Evolutionary conservation across 2,329 filamentous ascomycete species (phyloP), one percentile per base, ranked within the genome.

Genomic region (Penicillium rolfsii): DNA sequence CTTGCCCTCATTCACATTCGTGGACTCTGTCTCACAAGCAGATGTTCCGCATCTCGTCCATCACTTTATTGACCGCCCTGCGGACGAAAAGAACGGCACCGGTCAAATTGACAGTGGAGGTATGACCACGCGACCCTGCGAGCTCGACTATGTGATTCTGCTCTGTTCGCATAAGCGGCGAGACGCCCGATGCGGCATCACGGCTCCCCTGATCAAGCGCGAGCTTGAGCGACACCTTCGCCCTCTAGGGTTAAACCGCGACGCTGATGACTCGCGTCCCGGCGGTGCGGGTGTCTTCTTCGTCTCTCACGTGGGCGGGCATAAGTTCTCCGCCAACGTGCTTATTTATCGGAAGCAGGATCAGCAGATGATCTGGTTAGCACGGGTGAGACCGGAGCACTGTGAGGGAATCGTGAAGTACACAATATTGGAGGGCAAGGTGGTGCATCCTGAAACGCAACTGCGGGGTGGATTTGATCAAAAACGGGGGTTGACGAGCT

Each of bases 321-420:
- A 97, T 81, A 96, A 96, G 81, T 97, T 94, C 80, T 89, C 89
- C 52, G 93, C 93, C 30, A 97, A 97, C 72, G 87, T 97, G 65
- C 88, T 97, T 80, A 81, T 97, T 0, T 97, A 97, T 75, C 85
- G 93, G 19, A 84, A 72, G 60, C 77, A 75, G 50, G 71, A 71
- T 63, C 70, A 73, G 61, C 75, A 77, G 61, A 75, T 76, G 74
- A 94, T 97, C 67, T 97, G 93, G 93, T 82, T 97, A 45, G 93
- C 91, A n/a, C 82, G 93, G 54, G 86, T 97, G n/a, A 80, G 81
- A 70, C 93, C 93, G 0, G 89, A 93, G 77, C 91, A 97, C 74
- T 95, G 91, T 67, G 91, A 96, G 81, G 95, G 93, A 45, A 84
- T 97, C 62, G 87, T 97, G 24, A 85, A 87, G 70, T 96, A 91